Base-by-base conservation (phyloP, 2,329 filamentous ascomycete species). In the Aspergillaceae sp. region DNA sequence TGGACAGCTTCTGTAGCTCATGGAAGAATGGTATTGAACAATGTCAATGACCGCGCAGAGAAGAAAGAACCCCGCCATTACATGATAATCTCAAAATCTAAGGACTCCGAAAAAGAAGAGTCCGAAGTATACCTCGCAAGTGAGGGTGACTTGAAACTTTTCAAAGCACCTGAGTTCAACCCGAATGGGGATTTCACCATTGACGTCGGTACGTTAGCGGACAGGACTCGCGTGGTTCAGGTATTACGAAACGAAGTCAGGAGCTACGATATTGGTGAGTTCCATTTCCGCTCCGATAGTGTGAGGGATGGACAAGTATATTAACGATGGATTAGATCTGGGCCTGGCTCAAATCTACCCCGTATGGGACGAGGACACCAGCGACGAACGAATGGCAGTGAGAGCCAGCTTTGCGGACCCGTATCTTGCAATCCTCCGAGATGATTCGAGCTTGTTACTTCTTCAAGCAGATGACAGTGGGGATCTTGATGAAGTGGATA, bases 341-440 rank as follows among this genome's bases (percentile, higher is more conserved):
- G 87, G 85, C 7, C 76, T 98, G 44, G 83, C 84, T 40, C 91
- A 97, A 60, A 97, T 98, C 45, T 77, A 96, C 42, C 88, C 90
- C 1, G 88, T 97, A 78, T 79, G 87, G 51, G 92, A 97, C 57
- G 92, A 95, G 57, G 87, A 92, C 53, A 90, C 84, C 0, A 89
- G 86, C 8, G 83, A 71, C 35, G 64, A 95, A 57, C 83, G 87
- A 4, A 78, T 83, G 44, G 84, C 92, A 37, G 72, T 89, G 40
- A 85, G 82, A 58, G 85, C 87, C 34, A 94, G 86, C 61, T 90
- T 97, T 56, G 80, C 80, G 19, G 91, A 97, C 56, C 88, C 88
- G 0, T 96, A 89, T 60, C 67, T 98, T 8, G 72, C 95, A 2
- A 76, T 97, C 9, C 71, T 95, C 19, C 79, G 88, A 47, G 88